Base-by-base conservation (phyloP, 768 basidiomycete species). In the Psilocybe tampanensis region DNA sequence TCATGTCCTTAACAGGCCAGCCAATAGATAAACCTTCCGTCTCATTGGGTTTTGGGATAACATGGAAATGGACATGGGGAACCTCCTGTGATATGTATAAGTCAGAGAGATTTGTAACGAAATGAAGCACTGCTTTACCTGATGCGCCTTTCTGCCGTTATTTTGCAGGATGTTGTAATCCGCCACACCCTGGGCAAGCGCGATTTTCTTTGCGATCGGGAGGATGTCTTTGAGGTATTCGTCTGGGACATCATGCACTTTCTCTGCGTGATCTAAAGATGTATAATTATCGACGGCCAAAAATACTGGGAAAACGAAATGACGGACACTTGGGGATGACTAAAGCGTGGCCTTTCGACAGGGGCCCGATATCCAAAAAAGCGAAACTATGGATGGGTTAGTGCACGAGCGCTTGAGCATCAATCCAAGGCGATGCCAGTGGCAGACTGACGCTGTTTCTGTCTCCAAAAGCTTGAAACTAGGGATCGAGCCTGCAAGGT, bases 291-390 rank as follows among this genome's bases (percentile, higher is more conserved):
- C 26, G 39, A 44, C 8, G 12, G n/a, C n/a, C 13, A n/a, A 18
- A 29, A 7, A 2, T 15, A 19, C 17, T 12, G 15, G 4, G 43
- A 26, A 12, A 32, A 32, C 1, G 9, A n/a, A 13, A 15, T 12
- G 58, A n/a, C 72, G 70, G 56, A 96, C 95, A 88, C 79, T 98
- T 99, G 2, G 96, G 96, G 60, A 99, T 92, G 52, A 98, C 77
- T 33, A 98, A 82, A 12, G 92, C 85, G 73, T 99, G 94, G 3
- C 96, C 96, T 66, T 83, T 86, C n/a, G 94, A 80, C 21, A 98
- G 74, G 8, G 96, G 95, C 1, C 87, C 87, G 60, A 99, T 92
- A 64, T 98, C 97, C 62, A 99, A 84, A 77, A 99, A 98, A 0
- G 96, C 86, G 68, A 77, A 89, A 13, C 91, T 93, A 66, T 24